A percentile compares a stretch with the other conserved stretches of the same genome.
Evolutionary conservation across 2,329 filamentous ascomycete genomes (phyloP).

Genomic region (Exophiala sideris): DNA sequence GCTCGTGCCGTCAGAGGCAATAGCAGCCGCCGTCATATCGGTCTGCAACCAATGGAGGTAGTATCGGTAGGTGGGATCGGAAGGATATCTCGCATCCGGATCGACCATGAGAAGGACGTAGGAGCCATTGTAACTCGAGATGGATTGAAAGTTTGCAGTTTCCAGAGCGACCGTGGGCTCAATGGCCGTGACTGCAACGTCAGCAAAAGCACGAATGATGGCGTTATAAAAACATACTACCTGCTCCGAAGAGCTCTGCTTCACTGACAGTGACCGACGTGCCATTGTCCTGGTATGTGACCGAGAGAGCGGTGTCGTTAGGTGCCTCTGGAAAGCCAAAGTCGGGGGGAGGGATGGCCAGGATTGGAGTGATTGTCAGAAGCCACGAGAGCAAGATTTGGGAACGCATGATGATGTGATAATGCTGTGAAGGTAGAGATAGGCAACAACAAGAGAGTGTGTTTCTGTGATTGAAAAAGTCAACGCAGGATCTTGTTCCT

Average conservation of each 20-base stretch:
- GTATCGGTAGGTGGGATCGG: slow-evolving; percentile 16
- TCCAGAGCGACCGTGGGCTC: slow-evolving; percentile 21
- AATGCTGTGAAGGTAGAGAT: not conserved
- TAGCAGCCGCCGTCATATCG: slow-evolving; percentile 13
- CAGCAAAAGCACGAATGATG: not conserved
- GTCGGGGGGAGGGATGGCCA: slow-evolving; percentile 22
- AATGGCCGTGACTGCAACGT: slow-evolving; percentile 17
- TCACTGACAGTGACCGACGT: slow-evolving; percentile 13
- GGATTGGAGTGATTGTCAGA: not conserved
- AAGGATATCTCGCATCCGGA: slow-evolving; percentile 25
- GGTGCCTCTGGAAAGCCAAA: slow-evolving; percentile 24
- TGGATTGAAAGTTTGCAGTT: slow-evolving; percentile 16
- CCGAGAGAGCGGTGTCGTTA: slow-evolving; percentile 18
- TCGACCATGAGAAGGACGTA: slow-evolving; percentile 27
- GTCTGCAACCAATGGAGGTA: slow-evolving; percentile 25
- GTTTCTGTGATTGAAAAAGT: too few species aligned
- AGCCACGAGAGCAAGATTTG: not conserved
- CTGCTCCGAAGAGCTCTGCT: slow-evolving; percentile 21
- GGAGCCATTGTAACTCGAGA: slow-evolving; percentile 21
- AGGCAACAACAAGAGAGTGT: too few species aligned
- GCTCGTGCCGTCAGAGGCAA: slow-evolving; percentile 18
- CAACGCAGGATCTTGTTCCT: too few species aligned
- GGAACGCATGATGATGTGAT: not conserved
- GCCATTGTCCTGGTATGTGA: slow-evolving; percentile 21
- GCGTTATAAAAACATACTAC: slow-evolving; percentile 2